Conservation (phyloP, 441 rosid species). For the Theobroma grandiflorum region DNA sequence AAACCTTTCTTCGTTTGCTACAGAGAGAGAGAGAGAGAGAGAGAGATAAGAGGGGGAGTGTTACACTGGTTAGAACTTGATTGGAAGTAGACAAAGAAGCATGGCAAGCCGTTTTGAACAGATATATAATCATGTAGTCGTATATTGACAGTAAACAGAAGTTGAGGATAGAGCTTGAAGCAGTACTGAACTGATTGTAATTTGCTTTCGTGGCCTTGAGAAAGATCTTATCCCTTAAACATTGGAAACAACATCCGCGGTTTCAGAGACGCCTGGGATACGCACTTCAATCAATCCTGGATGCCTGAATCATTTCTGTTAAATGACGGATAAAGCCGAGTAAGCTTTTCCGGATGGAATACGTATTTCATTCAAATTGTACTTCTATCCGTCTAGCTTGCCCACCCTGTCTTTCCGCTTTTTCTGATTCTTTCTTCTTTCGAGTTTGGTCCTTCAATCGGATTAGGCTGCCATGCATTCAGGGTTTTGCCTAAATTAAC, state of each 20-base stretch:
- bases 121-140: too few relatives aligned
- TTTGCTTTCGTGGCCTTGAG: not conserved
- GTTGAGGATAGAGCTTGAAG: not conserved
- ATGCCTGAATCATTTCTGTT: not conserved
- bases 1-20: too few relatives aligned
- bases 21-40: too few relatives aligned
- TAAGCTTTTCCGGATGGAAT: not conserved
- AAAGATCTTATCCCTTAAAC: not conserved
- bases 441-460: too few relatives aligned
- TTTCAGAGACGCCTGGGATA: conserved; percentile 5
- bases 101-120: too few relatives aligned
- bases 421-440: not conserved
- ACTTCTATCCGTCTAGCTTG: not conserved
- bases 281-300: not conserved
- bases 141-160: not conserved
- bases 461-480: too few relatives aligned
- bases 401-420: not conserved
- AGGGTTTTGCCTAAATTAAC: too few relatives aligned
- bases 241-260: not conserved
- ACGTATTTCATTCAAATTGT: conserved; percentile 19
- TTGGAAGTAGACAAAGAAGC: too few relatives aligned
- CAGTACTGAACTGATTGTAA: not conserved
- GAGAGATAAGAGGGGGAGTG: too few relatives aligned
- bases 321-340: not conserved
- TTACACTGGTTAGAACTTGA: not conserved